These are phyloP conservation scores for Hypsizygus marmoreus DNA, from an alignment of 768 basidiomycete species.

Conservation along the genomic window DNA sequence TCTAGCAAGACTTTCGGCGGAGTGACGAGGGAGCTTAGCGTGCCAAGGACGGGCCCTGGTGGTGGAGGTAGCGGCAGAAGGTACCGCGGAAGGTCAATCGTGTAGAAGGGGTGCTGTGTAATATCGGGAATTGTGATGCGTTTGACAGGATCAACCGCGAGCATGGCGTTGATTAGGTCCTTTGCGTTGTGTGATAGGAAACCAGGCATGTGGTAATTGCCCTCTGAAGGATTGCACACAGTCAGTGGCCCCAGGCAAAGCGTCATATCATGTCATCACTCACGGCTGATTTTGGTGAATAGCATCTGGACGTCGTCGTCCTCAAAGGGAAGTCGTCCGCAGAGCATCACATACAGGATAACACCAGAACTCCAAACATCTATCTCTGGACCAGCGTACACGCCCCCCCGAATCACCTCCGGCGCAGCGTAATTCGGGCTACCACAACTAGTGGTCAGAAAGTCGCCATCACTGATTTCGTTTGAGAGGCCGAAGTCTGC, in stretches of 20 bases:
- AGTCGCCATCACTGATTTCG: constrained; percentile 95
- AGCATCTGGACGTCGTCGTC: constrained; percentile 92
- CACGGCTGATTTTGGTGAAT: constrained; percentile 93
- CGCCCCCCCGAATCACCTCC: constrained; percentile 92
- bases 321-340: constrained; percentile 94
- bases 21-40: constrained; percentile 69
- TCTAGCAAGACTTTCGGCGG: constrained; percentile 67
- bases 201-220: constrained; percentile 82
- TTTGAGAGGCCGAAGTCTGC: constrained; percentile 99
- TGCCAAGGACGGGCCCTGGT: constrained; percentile 76
- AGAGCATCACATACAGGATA: constrained; percentile 98
- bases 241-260: constrained; percentile 5
- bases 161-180: constrained; percentile 83
- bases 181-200: constrained; percentile 79
- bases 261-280: constrained; percentile 22
- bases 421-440: constrained; percentile 99
- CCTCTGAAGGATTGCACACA: constrained; percentile 54
- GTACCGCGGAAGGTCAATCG: constrained; percentile 81
- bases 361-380: constrained; percentile 99
- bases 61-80: constrained; percentile 80
- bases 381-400: constrained; percentile 97
- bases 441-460: constrained; percentile 95
- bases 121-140: constrained; percentile 94
- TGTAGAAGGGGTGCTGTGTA: constrained; percentile 89
- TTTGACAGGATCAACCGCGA: constrained; percentile 91